Base-by-base conservation (phyloP, 1,284 basidiomycete species). In the Microbotryomycetes sp. region DNA sequence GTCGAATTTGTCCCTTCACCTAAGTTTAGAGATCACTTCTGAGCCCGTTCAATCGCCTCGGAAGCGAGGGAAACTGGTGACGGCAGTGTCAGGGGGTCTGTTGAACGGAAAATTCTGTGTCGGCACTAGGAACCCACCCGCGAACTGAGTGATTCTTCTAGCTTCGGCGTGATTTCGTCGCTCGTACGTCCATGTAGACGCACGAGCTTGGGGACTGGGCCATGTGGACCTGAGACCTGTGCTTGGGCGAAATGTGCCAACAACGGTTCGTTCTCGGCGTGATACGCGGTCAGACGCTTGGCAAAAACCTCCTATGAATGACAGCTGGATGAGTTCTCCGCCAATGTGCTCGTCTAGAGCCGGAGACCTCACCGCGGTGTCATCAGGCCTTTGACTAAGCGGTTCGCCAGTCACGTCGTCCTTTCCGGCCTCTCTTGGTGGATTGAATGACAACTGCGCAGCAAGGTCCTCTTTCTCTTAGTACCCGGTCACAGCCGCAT, bases 91-190 rank as follows among this genome's bases (percentile, higher is more conserved):
- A n/a, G n/a, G n/a, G n/a, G n/a, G n/a, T n/a, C n/a, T n/a, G n/a
- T n/a, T n/a, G n/a, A n/a, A n/a, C n/a, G n/a, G n/a, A n/a, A n/a
- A n/a, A n/a, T n/a, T n/a, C n/a, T n/a, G n/a, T n/a, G n/a, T n/a
- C n/a, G n/a, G n/a, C n/a, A n/a, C n/a, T n/a, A n/a, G n/a, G n/a
- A n/a, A n/a, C n/a, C n/a, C n/a, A n/a, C n/a, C 31, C 50, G 73
- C n/a, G 78, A 75, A 51, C 78, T 76, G 18, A 91, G 77, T 23
- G 82, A 76, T 31, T 75, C 75, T 60, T 89, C 86, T 5, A 93
- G 80, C 68, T 85, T 79, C 2, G 89, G 89, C 89, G 89, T 93
- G 68, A 97, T 96, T 77, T 96, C 89, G 74, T 97, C 89, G 24
- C 88, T 91, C 18, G 89, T 89, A 65, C 81, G 79, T 5, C 93